Percentiles rank a stretch among this genome's conserved stretches.
These are phyloP conservation scores for Macrophomina phaseolina DNA, from an alignment of 2,329 filamentous ascomycete genomes.

Conservation along the genomic window DNA sequence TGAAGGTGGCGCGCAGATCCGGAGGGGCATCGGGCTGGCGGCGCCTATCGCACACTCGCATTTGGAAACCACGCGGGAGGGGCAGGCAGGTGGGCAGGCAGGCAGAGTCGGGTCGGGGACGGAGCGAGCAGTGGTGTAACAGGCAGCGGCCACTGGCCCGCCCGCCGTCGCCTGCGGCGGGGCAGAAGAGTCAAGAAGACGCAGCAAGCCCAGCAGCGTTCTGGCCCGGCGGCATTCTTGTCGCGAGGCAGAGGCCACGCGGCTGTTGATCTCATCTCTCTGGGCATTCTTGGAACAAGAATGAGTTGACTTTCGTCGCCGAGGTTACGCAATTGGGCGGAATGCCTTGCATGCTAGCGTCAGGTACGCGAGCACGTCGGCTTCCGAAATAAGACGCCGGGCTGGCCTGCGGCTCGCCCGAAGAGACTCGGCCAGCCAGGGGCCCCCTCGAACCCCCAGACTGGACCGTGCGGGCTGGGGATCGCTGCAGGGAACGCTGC, in stretches of 20 bases:
- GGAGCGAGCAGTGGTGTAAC: constrained; percentile 22
- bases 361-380: constrained; percentile 24
- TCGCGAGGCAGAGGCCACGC: not conserved
- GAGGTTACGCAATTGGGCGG: constrained; percentile 13
- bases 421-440: not conserved
- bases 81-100: not conserved
- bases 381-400: constrained; percentile 23
- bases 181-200: not conserved
- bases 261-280: not conserved
- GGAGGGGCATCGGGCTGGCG: not conserved
- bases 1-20: constrained; percentile 4
- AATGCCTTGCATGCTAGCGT: constrained; percentile 28
- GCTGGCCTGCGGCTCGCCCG: constrained; percentile 8
- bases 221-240: not conserved
- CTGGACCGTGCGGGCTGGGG: constrained; percentile 13
- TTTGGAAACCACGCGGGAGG: not conserved
- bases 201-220: not conserved
- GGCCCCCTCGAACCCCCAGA: constrained; percentile 14
- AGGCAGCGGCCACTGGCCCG: not conserved
- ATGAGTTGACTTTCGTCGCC: constrained; percentile 5
- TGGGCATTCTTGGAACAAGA: not conserved
- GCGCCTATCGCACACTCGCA: constrained; percentile 10
- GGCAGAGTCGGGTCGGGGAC: not conserved
- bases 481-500: constrained; percentile 18
- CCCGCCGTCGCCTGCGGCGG: not conserved